Base-by-base conservation (phyloP, 768 basidiomycete species). In the Russula ochroleuca region DNA sequence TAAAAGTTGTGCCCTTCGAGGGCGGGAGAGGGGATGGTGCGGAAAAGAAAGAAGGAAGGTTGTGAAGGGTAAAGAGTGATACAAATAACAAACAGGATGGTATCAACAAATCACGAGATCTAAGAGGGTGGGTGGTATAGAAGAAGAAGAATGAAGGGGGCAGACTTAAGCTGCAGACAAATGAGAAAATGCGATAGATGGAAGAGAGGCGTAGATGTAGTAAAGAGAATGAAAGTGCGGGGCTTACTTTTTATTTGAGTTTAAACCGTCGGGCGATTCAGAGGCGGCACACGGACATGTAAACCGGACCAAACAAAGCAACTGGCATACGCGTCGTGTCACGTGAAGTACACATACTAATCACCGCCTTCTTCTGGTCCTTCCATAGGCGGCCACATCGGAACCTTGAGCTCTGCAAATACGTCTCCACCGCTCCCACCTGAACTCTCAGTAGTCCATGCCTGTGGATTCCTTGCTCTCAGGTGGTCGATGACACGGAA, bases 1-100 rank as follows among this genome's bases (percentile, higher is more conserved):
- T 70, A 67, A 59, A 69, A 59, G 65, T 68, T 69, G 66, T 71
- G 71, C 74, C 75, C 74, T 68, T 75, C 74, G 73, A 75, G 75
- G 75, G 72, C 70, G 69, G 70, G 63, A 25, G 38, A 71, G 47
- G 51, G 38, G 57, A 69, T 66, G 67, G 64, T 69, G 58, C 66
- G 66, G 66, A 63, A 68, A 64, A 64, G 63, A 67, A 41, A 68
- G 62, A 67, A 59, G 59, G 70, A 69, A 62, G 63, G 67, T 61
- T 67, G 60, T 62, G 53, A 65, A 14, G 19, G n/a, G 48, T 8
- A 52, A 60, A 50, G 50, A 15, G 38, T 21, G 54, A 58, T 37
- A 57, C 15, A 31, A 62, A 67, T 57, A 64, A 65, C 38, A 68
- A 62, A 57, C 50, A 60, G 58, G 15, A 37, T n/a, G 13, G 28